Evolutionary conservation across 2,329 filamentous ascomycete species (phyloP).

Genomic region (Helicocarpus griseus): DNA sequence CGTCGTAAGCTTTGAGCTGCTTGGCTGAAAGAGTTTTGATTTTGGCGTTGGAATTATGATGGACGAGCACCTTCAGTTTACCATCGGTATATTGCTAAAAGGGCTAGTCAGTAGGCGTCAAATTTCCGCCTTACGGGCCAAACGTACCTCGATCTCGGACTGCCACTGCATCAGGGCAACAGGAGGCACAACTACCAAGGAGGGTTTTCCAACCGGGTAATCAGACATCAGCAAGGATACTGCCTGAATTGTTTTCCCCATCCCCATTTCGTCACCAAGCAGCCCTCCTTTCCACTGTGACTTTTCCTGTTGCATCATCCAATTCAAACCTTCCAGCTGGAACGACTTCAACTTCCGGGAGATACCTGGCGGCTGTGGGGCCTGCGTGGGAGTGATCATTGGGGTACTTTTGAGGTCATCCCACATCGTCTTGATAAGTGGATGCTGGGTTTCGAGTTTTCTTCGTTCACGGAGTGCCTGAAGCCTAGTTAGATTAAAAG

Average conservation of each 20-base stretch:
- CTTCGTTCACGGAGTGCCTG: constrained; percentile 46
- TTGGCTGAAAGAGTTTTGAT: constrained; percentile 65
- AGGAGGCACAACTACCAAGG: constrained; percentile 81
- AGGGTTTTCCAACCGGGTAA: constrained; percentile 72
- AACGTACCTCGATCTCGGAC: constrained; percentile 58
- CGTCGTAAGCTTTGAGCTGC: constrained; percentile 72
- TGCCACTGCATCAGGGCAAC: constrained; percentile 96
- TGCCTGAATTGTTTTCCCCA: constrained; percentile 97
- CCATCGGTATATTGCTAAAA: constrained; percentile 62
- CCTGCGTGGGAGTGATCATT: constrained; percentile 53
- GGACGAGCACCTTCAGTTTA: constrained; percentile 80
- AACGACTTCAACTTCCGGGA: constrained; percentile 81
- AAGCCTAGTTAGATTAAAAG: constrained; percentile 4
- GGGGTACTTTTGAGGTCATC: constrained; percentile 58
- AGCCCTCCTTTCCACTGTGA: constrained; percentile 79
- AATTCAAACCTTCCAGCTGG: constrained; percentile 84
- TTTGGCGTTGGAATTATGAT: constrained; percentile 77
- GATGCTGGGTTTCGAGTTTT: constrained; percentile 66
- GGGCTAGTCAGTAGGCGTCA: constrained; percentile 6
- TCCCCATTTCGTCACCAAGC: constrained; percentile 95
- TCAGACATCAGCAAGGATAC: constrained; percentile 98
- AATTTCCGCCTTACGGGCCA: neutral
- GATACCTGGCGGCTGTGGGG: constrained; percentile 66
- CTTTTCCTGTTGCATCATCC: constrained; percentile 88
- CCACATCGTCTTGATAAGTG: constrained; percentile 79